Percentiles rank a stretch among this genome's conserved stretches.
phyloP scores from a whole-genome alignment of 108 stramenopile species.

The Nitzschia inconspicua region DNA sequence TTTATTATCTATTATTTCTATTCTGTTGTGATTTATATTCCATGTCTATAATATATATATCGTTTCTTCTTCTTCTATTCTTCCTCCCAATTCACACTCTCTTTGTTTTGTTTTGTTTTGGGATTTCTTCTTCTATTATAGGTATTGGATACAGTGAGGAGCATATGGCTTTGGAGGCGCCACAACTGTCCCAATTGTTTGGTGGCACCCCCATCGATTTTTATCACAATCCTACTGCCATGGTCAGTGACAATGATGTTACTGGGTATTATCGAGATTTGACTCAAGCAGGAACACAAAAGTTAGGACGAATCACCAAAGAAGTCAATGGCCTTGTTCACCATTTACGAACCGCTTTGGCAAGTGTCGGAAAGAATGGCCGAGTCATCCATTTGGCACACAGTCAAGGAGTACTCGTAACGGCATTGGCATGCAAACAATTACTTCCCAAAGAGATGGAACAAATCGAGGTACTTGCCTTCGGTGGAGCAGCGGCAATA shows the following conservation, averaged over 20 bases:
- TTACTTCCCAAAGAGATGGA: conserved; percentile 63
- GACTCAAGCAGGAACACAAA: conserved; percentile 77
- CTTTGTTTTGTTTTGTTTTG: too few relatives aligned
- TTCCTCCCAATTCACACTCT: too few relatives aligned
- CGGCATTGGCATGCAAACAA: conserved; percentile 67
- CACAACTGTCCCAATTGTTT: conserved; percentile 55
- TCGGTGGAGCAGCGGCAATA: conserved; percentile 72
- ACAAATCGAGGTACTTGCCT: conserved; percentile 76
- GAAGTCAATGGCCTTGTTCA: conserved; percentile 73
- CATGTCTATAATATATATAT: too few relatives aligned
- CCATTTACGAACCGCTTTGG: conserved; percentile 67
- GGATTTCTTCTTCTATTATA: too few relatives aligned
- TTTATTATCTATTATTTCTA: too few relatives aligned
- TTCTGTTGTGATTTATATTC: too few relatives aligned
- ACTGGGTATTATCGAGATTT: conserved; percentile 76
- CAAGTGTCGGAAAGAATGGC: conserved; percentile 58
- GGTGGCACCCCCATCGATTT: conserved; percentile 62
- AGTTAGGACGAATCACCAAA: conserved; percentile 68
- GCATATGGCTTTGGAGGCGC: conserved; percentile 61
- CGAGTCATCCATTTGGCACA: conserved; percentile 85
- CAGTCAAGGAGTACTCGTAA: conserved; percentile 85
- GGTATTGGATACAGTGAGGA: conserved; percentile 67
- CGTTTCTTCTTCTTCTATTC: too few relatives aligned
- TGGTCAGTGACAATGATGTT: conserved; percentile 70
- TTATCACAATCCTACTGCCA: conserved; percentile 82